Evolutionary conservation across 306 rosid species (phyloP).

Genomic region (Pyrus pyrifolia): DNA sequence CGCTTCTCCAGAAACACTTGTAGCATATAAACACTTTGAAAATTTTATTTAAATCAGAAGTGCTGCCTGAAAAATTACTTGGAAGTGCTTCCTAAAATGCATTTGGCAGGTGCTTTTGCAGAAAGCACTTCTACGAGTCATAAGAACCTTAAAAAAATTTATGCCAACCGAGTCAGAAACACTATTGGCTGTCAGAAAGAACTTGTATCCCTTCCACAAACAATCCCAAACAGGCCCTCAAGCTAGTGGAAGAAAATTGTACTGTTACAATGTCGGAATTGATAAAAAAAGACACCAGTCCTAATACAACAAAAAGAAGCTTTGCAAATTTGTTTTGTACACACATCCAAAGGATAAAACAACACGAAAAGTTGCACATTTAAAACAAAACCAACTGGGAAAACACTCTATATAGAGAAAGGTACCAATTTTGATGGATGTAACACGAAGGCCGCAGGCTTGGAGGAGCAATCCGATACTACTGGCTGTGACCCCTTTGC

Average conservation of each 20-base stretch:
- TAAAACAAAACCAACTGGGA: background rate
- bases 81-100: background rate
- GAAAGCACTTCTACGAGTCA: background rate
- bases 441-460: slow-evolving; percentile 83
- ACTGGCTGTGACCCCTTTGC: slow-evolving; percentile 90
- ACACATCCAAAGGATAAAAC: background rate
- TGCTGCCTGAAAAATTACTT: background rate
- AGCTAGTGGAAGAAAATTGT: background rate
- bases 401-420: background rate
- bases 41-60: background rate
- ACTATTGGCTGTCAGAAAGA: background rate
- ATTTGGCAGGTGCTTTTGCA: background rate
- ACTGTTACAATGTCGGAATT: background rate
- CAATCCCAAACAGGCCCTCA: background rate
- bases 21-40: background rate
- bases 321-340: background rate
- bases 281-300: background rate
- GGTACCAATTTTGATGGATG: slow-evolving; percentile 84
- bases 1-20: background rate
- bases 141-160: background rate
- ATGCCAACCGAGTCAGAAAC: background rate
- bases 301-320: background rate
- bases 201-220: background rate
- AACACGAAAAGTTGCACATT: background rate
- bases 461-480: slow-evolving; percentile 72